A percentile compares a stretch with the other conserved stretches of the same genome.
phyloP scores from a whole-genome alignment of 106 monocot genomes.

The Cymbidium sinense region DNA sequence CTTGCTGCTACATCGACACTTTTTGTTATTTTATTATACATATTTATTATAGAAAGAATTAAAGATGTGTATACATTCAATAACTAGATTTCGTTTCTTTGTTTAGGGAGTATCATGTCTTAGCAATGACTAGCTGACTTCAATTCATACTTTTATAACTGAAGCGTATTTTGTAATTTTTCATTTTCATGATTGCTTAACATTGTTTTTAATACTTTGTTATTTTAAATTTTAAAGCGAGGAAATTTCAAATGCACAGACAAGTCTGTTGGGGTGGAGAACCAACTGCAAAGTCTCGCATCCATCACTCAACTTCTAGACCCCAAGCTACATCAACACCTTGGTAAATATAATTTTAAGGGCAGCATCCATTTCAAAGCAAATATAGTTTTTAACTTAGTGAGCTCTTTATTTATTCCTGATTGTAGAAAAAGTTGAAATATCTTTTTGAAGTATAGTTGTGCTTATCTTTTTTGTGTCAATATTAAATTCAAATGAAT shows the following conservation, averaged over 20 bases:
- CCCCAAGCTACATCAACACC: conserved; percentile 88
- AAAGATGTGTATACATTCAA: not conserved
- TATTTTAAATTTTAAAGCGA: conserved; percentile 70
- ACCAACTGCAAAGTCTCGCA: conserved; percentile 79
- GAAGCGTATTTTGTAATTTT: not conserved
- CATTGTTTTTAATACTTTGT: conserved; percentile 20
- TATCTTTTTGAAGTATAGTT: not conserved
- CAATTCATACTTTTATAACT: not conserved
- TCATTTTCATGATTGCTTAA: conserved; percentile 5
- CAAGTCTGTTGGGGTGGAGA: conserved; percentile 78
- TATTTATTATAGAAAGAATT: not conserved
- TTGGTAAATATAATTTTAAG: conserved; percentile 33
- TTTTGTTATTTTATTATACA: not conserved
- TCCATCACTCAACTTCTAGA: conserved; percentile 79
- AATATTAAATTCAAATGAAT: not conserved
- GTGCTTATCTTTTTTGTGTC: not conserved
- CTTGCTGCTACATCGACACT: too few relatives aligned
- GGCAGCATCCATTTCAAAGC: not conserved
- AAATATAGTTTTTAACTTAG: not conserved
- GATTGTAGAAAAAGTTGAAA: not conserved
- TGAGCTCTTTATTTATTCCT: not conserved
- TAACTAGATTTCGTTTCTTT: not conserved
- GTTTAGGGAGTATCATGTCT: not conserved
- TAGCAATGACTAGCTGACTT: not conserved
- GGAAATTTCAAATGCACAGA: conserved; percentile 97